These are phyloP conservation scores for Melaleuca quinquenervia DNA, from an alignment of 345 rosid genomes.

Conservation along the genomic window DNA sequence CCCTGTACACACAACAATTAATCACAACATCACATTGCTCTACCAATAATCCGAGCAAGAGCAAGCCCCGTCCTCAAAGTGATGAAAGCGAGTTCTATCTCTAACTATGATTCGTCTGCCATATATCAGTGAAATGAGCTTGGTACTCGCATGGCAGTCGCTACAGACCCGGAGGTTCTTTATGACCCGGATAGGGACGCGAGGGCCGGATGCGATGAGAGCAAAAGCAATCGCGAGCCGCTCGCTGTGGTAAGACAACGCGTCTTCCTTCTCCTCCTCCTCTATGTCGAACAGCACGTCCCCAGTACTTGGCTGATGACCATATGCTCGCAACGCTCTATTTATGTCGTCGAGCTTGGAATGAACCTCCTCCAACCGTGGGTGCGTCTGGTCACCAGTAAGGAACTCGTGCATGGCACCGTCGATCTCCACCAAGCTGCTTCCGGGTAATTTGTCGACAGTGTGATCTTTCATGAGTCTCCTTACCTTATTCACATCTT, in stretches of 20 bases:
- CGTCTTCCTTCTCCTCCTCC: conserved; percentile 35
- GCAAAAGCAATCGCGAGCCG: conserved; percentile 37
- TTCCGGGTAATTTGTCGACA: conserved; percentile 44
- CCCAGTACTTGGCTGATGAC: conserved; percentile 17
- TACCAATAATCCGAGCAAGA: conserved; percentile 36
- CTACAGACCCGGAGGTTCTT: conserved; percentile 29
- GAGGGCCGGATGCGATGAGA: conserved; percentile 6
- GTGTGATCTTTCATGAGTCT: conserved; percentile 44
- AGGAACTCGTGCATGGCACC: conserved; percentile 33
- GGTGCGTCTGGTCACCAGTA: conserved; percentile 26
- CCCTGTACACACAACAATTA: background rate
- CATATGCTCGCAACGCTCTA: conserved; percentile 8
- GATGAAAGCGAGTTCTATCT: conserved; percentile 27
- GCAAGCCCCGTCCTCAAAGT: conserved; percentile 23
- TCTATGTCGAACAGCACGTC: conserved; percentile 25
- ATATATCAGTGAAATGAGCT: conserved; percentile 19
- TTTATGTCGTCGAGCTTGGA: conserved; percentile 23
- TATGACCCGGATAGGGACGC: conserved; percentile 18
- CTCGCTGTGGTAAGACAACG: conserved; percentile 26
- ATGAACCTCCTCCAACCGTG: conserved; percentile 10
- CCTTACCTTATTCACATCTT: conserved; percentile 43
- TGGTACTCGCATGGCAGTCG: conserved; percentile 26
- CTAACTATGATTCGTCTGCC: conserved; percentile 21
- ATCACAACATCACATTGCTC: background rate
- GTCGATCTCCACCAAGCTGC: conserved; percentile 31